These are phyloP conservation scores for Melampsora larici-populina DNA, from an alignment of 1,284 basidiomycete genomes.

Conservation along the genomic window DNA sequence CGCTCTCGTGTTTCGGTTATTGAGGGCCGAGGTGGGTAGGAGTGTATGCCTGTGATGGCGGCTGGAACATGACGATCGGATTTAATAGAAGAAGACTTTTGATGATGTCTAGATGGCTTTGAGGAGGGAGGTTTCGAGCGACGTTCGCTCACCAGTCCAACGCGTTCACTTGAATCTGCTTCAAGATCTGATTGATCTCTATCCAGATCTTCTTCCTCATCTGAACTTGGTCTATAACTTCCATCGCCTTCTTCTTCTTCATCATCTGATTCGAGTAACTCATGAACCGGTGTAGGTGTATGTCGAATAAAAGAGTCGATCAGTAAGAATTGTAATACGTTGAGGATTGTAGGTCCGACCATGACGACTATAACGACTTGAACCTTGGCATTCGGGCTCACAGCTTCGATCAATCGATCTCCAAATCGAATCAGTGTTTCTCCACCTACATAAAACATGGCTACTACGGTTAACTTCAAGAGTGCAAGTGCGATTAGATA, in stretches of 20 bases:
- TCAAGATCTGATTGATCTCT: neutral
- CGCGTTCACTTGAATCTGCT: neutral
- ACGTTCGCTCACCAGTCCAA: neutral
- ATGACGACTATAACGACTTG: conserved; percentile 39
- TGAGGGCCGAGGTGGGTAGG: conserved; percentile 22
- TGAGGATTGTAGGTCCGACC: conserved; percentile 37
- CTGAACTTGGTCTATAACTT: neutral
- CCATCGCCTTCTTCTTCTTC: neutral
- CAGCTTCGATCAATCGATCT: conserved; percentile 27
- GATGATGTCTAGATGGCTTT: neutral
- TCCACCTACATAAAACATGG: conserved; percentile 62
- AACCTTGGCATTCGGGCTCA: conserved; percentile 28
- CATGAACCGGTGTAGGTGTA: conserved; percentile 11
- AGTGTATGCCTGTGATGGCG: conserved; percentile 17
- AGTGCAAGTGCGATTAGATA: conserved; percentile 76
- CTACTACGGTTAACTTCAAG: conserved; percentile 87
- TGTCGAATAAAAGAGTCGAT: conserved; percentile 42
- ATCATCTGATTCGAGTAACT: conserved; percentile 25
- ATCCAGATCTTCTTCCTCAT: conserved; percentile 22
- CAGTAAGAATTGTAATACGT: conserved; percentile 37
- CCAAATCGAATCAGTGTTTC: conserved; percentile 24
- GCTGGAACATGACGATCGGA: neutral
- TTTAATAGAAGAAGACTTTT: conserved; percentile 9
- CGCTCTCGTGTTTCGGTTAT: neutral
- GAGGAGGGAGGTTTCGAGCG: neutral